Conservation (phyloP, 2,329 filamentous ascomycete species). For the Coniochaeta sp. region DNA sequence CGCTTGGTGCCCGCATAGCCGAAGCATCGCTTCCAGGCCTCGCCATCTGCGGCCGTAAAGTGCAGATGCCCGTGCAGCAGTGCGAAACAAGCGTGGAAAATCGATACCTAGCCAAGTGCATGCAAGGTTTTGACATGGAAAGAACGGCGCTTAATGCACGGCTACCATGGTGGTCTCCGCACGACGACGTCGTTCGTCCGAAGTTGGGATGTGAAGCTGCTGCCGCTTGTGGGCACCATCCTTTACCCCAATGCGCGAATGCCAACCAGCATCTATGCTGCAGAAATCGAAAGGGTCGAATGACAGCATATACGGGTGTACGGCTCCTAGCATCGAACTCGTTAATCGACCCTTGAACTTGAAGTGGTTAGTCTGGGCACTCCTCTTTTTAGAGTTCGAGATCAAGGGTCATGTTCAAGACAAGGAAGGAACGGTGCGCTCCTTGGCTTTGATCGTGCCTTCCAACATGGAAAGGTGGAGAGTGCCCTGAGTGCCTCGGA, state of each 20-base stretch:
- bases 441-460: not conserved
- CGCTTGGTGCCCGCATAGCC: conserved; percentile 19
- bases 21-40: conserved; percentile 11
- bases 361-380: not conserved
- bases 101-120: not conserved
- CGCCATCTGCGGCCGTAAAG: conserved; percentile 4
- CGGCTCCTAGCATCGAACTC: not conserved
- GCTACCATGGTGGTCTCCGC: not conserved
- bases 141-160: conserved; percentile 1
- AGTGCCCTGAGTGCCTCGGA: not conserved
- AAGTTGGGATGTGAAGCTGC: not conserved
- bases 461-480: not conserved
- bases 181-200: not conserved
- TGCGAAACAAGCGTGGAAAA: not conserved
- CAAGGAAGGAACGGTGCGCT: conserved; percentile 2
- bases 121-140: not conserved
- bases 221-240: not conserved
- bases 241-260: too few species aligned
- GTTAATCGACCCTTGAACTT: not conserved
- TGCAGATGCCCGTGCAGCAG: conserved; percentile 1
- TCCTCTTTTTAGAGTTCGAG: not conserved
- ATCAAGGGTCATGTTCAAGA: not conserved
- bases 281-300: not conserved
- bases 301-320: not conserved
- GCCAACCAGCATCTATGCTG: too few species aligned